A percentile compares a stretch with the other conserved stretches of the same genome.
These are phyloP conservation scores for Tylopilus balloui DNA, from an alignment of 768 basidiomycete genomes.

Conservation along the genomic window DNA sequence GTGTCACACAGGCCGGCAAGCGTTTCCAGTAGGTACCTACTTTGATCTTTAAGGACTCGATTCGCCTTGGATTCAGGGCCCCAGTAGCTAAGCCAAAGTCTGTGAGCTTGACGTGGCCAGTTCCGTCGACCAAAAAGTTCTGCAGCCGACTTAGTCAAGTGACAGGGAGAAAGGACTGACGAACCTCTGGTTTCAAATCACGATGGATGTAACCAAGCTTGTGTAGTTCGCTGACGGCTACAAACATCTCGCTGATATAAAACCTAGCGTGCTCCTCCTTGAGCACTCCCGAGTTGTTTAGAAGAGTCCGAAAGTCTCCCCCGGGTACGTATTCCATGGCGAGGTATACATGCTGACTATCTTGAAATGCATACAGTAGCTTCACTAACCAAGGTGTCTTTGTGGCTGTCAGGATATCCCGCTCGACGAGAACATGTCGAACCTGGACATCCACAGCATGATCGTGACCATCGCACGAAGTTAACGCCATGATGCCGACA, in stretches of 20 bases:
- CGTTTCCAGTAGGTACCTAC: slow-evolving; percentile 35
- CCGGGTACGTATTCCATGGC: slow-evolving; percentile 99
- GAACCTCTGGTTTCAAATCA: slow-evolving; percentile 94
- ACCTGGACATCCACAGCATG: slow-evolving; percentile 46
- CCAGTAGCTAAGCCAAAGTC: slow-evolving; percentile 98
- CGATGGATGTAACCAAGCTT: slow-evolving; percentile 98
- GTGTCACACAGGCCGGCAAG: slow-evolving; percentile 1
- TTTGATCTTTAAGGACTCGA: slow-evolving; percentile 92
- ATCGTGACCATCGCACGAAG: not conserved
- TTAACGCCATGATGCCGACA: slow-evolving; percentile 4
- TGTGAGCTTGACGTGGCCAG: slow-evolving; percentile 95
- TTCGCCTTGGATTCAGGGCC: slow-evolving; percentile 88
- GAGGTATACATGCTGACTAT: slow-evolving; percentile 84
- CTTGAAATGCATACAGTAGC: slow-evolving; percentile 95
- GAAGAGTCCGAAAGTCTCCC: slow-evolving; percentile 94
- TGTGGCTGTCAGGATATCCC: slow-evolving; percentile 95
- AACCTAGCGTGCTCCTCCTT: slow-evolving; percentile 97
- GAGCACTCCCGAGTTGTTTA: slow-evolving; percentile 96
- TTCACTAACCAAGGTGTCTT: slow-evolving; percentile 97
- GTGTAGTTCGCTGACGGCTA: slow-evolving; percentile 88
- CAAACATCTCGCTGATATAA: slow-evolving; percentile 98
- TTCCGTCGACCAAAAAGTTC: slow-evolving; percentile 96
- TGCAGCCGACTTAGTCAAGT: slow-evolving; percentile 25
- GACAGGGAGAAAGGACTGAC: slow-evolving; percentile 13
- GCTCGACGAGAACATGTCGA: slow-evolving; percentile 95